Evolutionary conservation across 2,329 filamentous ascomycete species (phyloP).

Genomic region (Phoma herbarum): DNA sequence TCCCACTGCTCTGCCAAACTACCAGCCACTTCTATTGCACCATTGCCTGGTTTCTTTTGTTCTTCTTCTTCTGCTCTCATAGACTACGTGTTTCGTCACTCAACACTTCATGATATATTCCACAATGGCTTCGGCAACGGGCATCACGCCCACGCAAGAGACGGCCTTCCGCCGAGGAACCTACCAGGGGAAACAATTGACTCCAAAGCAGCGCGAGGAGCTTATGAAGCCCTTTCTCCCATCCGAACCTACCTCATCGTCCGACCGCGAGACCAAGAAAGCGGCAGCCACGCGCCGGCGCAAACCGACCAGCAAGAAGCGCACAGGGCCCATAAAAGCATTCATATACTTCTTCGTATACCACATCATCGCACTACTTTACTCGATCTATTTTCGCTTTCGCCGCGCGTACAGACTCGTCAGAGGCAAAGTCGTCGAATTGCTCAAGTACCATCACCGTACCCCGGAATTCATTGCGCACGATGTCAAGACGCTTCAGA

Average conservation of each 20-base stretch:
- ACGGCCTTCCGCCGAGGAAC: conserved; percentile 47
- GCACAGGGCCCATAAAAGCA: conserved; percentile 64
- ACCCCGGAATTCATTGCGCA: conserved; percentile 91
- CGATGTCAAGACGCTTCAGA: conserved; percentile 78
- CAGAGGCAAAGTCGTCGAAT: conserved; percentile 77
- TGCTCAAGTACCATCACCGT: conserved; percentile 94
- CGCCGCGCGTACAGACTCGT: conserved; percentile 82
- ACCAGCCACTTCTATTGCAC: conserved; percentile 5
- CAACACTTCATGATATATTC: conserved; percentile 8
- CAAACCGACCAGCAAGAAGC: conserved; percentile 52
- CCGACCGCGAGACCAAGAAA: conserved; percentile 23
- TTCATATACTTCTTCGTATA: conserved; percentile 74
- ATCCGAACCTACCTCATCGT: conserved; percentile 47
- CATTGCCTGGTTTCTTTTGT: conserved; percentile 4
- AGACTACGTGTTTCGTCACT: conserved; percentile 14
- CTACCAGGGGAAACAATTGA: conserved; percentile 53
- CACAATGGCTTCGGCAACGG: conserved; percentile 46
- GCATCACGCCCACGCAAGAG: conserved; percentile 43
- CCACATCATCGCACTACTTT: conserved; percentile 77
- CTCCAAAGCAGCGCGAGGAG: conserved; percentile 59
- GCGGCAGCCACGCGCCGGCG: conserved; percentile 26
- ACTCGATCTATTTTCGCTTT: conserved; percentile 86
- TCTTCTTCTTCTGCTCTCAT: conserved; percentile 7
- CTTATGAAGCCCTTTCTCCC: conserved; percentile 64
- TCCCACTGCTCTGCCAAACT: conserved; percentile 25